Conservation (phyloP, 192 early-diverging fungal species). For the Umbelopsis isabellina region DNA sequence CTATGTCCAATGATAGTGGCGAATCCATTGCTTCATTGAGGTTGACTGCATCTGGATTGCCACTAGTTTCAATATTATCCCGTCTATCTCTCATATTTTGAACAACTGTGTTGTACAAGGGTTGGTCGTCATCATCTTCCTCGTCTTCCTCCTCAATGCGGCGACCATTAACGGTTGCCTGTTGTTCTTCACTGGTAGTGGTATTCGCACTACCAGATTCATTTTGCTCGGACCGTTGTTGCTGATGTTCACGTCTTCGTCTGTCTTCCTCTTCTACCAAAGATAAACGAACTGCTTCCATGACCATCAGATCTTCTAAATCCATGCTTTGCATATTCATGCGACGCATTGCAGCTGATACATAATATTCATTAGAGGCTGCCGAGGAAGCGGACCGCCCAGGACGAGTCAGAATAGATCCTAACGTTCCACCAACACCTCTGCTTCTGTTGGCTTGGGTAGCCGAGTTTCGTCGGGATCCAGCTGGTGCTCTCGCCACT, state of each 20-base stretch:
- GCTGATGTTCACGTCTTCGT: conserved; percentile 24
- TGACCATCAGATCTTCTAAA: conserved; percentile 89
- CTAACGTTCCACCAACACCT: conserved; percentile 19
- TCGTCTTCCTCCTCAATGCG: neutral
- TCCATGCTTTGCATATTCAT: conserved; percentile 67
- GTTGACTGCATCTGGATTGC: neutral
- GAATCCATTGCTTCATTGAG: neutral
- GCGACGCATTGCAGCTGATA: conserved; percentile 62
- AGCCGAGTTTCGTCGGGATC: conserved; percentile 45
- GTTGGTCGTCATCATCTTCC: conserved; percentile 6
- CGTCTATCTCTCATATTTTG: neutral
- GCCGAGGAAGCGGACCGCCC: conserved; percentile 43
- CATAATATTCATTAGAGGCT: conserved; percentile 52
- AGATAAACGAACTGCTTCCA: conserved; percentile 87
- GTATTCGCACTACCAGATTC: neutral
- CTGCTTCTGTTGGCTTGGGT: conserved; percentile 24
- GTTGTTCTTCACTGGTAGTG: neutral
- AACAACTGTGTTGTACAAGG: conserved; percentile 3
- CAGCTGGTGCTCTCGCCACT: conserved; percentile 46
- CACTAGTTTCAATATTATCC: neutral
- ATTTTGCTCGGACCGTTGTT: neutral
- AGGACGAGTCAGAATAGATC: conserved; percentile 29
- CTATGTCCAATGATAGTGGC: too few species aligned
- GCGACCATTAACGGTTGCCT: neutral
- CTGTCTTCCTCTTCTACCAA: conserved; percentile 65